These are phyloP conservation scores for Penicillium sp. DNA, from an alignment of 2,329 filamentous ascomycete genomes.

Conservation along the genomic window DNA sequence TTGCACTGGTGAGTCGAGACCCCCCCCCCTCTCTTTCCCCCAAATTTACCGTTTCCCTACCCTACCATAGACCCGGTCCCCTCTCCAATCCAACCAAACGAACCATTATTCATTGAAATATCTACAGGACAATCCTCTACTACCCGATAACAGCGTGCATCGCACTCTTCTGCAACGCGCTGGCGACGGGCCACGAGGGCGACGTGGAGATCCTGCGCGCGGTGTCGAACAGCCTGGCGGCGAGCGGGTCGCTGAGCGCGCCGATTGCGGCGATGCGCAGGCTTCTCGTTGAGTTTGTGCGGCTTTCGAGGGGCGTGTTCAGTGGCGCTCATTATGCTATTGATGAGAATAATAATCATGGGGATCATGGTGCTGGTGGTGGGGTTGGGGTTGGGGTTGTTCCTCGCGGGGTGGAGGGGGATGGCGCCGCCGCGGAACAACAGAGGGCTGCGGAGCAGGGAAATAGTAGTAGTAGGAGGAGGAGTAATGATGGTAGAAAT, in stretches of 20 bases:
- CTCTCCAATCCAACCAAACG: not conserved
- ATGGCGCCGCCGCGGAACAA: too few species aligned
- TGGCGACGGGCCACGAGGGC: constrained; percentile 24
- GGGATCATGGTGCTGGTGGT: too few species aligned
- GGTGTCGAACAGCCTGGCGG: constrained; percentile 21
- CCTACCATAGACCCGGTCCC: not conserved
- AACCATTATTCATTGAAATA: too few species aligned
- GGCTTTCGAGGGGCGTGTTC: constrained; percentile 15
- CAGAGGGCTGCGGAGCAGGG: too few species aligned
- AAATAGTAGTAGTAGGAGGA: too few species aligned
- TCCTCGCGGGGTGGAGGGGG: too few species aligned
- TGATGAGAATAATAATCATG: not conserved
- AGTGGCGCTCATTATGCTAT: not conserved
- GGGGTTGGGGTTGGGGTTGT: too few species aligned
- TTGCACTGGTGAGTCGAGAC: constrained; percentile 25
- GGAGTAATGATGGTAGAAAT: too few species aligned
- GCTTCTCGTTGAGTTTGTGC: constrained; percentile 25
- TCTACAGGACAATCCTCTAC: constrained; percentile 24
- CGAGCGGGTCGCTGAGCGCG: constrained; percentile 22
- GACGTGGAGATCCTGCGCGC: constrained; percentile 28
- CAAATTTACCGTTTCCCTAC: not conserved
- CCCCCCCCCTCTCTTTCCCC: not conserved
- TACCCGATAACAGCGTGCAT: constrained; percentile 31
- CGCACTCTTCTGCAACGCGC: constrained; percentile 30
- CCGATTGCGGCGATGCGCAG: constrained; percentile 22